phyloP scores from a whole-genome alignment of 495 filamentous ascomycete genomes.

The Ramalina intermedia region DNA sequence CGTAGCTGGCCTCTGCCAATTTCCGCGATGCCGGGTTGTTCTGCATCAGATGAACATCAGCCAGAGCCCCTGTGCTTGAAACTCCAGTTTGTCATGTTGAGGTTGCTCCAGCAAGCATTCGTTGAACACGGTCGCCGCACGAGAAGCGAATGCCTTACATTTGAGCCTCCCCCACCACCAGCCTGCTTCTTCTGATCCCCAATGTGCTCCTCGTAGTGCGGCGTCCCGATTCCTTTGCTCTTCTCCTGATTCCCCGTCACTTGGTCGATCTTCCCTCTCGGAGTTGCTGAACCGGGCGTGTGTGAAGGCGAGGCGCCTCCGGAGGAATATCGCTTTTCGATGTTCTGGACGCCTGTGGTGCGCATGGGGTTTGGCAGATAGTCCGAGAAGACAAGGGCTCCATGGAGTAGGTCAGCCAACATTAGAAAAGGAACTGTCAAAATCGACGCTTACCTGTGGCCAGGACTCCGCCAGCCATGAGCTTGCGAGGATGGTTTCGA shows the following conservation, averaged over 20 bases:
- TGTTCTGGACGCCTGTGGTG: constrained; percentile 18
- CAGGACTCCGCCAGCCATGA: constrained; percentile 7
- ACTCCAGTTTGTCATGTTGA: neutral
- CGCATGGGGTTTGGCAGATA: constrained; percentile 8
- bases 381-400: constrained; percentile 3
- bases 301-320: constrained; percentile 18
- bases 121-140: neutral
- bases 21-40: neutral
- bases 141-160: too few relatives aligned
- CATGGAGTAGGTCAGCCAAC: neutral
- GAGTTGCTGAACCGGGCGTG: constrained; percentile 13
- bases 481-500: constrained; percentile 10
- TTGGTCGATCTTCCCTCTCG: constrained; percentile 11
- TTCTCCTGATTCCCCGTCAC: constrained; percentile 5
- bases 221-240: constrained; percentile 14
- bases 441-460: constrained; percentile 2
- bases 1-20: constrained; percentile 4
- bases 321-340: constrained; percentile 18
- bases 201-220: constrained; percentile 9
- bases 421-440: neutral
- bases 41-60: neutral
- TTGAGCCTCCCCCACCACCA: constrained; percentile 8
- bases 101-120: neutral
- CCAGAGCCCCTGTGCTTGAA: neutral
- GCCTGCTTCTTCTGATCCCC: constrained; percentile 16